A percentile compares a stretch with the other conserved stretches of the same genome.
These are phyloP conservation scores for Solanum lignicaule DNA, from an alignment of 257 asterid genomes.

Conservation along the genomic window DNA sequence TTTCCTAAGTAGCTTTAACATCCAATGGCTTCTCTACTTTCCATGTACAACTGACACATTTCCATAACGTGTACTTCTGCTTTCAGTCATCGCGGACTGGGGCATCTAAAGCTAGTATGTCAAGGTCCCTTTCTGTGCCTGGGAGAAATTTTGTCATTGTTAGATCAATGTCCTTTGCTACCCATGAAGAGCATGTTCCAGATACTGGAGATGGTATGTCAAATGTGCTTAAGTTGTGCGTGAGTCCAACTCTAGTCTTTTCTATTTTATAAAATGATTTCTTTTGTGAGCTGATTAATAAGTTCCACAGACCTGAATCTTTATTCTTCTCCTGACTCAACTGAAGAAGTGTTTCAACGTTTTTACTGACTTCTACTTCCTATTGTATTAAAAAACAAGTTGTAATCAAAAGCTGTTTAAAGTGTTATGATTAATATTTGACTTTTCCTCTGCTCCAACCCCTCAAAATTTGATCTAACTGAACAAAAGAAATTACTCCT, in stretches of 20 bases:
- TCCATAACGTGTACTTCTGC: neutral
- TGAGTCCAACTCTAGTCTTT: neutral
- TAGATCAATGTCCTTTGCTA: slow-evolving; percentile 58
- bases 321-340: neutral
- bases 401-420: neutral
- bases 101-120: slow-evolving; percentile 32
- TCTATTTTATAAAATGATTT: neutral
- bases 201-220: slow-evolving; percentile 54
- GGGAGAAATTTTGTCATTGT: slow-evolving; percentile 57
- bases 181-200: slow-evolving; percentile 39
- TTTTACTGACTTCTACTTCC: neutral
- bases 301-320: neutral
- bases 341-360: neutral
- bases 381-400: neutral
- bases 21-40: neutral
- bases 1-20: neutral
- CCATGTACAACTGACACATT: neutral
- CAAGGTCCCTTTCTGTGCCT: slow-evolving; percentile 91
- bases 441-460: neutral
- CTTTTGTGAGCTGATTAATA: neutral
- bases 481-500: slow-evolving; percentile 53
- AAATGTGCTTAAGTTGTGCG: neutral
- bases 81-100: slow-evolving; percentile 28
- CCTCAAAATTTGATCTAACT: neutral
- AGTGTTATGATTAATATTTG: neutral